Conservation (phyloP, 73 alveolate genomes). For the Blepharisma stoltei region DNA sequence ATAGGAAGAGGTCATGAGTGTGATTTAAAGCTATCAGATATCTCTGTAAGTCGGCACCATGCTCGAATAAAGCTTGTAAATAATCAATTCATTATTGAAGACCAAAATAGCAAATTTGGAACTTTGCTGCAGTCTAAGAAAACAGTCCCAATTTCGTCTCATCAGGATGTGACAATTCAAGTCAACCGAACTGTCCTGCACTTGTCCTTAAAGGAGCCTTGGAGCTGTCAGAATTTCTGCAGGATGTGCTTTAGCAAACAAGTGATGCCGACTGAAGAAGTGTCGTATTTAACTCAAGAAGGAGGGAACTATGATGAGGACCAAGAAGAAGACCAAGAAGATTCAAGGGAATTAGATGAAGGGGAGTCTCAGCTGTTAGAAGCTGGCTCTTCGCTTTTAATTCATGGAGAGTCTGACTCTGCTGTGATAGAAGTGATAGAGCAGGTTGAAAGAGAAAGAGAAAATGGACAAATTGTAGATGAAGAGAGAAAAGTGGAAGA, state of each 20-base stretch:
- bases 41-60: conserved; percentile 80
- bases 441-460: no score
- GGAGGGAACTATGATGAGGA: no score
- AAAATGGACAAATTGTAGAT: no score
- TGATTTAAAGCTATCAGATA: conserved; percentile 74
- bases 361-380: no score
- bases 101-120: conserved; percentile 77
- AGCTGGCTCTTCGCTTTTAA: no score
- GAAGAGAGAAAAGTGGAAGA: no score
- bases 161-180: conserved; percentile 27
- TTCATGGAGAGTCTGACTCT: no score
- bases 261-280: no score
- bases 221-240: background rate
- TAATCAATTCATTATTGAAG: conserved; percentile 48
- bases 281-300: no score
- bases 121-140: conserved; percentile 54
- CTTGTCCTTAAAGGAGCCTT: background rate
- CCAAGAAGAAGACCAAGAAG: no score
- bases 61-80: conserved; percentile 48
- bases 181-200: conserved; percentile 41
- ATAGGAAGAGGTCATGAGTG: conserved; percentile 86
- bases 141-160: background rate
- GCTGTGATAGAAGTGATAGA: no score
- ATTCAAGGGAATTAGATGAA: no score
- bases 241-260: background rate